Base-by-base conservation (phyloP, 306 rosid genomes). In the Mucuna pruriens region DNA sequence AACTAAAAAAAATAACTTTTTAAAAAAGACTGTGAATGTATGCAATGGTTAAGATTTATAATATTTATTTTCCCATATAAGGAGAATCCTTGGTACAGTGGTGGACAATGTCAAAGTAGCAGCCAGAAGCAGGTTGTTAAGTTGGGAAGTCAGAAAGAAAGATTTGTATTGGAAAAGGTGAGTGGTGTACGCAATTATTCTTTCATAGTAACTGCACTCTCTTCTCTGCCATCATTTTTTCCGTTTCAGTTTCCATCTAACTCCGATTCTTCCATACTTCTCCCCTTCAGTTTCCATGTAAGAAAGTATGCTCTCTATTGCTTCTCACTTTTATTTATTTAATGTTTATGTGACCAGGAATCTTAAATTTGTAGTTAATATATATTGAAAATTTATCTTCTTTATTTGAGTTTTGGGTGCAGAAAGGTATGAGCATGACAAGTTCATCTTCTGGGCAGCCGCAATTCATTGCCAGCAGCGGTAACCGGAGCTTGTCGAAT, bases 391-490 rank as follows among this genome's bases (percentile, higher is more conserved):
- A 58, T 44, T 44, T 78, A 3, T 39, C 55, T 64, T 54, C 11
- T 4, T 5, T 64, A 39, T 22, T 45, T 29, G 31, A 29, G 84
- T 75, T 64, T 19, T 12, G 57, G 54, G 23, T 71, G 61, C 58
- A 77, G 45, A 76, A 40, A 77, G 71, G 78, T 26, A 91, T 90
- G 97, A 89, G 86, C 15, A 49, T 42, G 29, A 78, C 79, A 12
- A 85, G 84, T 61, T 77, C 92, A 49, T 75, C 80, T 60, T 61
- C 88, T 51, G 85, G 66, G 80, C 94, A 85, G 77, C 92, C 94
- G 3, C 98, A 94, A 36, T 91, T 94, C 87, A 82, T 91, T 51
- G 58, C 87, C 3, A 88, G 93, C 86, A 75, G 90, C 36, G 98
- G 91, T 63, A 89, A 84, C 71, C 82, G 80, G 49, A 94, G 92